A percentile compares a stretch with the other conserved stretches of the same genome.
Evolutionary conservation across 139 green algal genomes (phyloP).

Genomic region (Yamagishiella unicocca): DNA sequence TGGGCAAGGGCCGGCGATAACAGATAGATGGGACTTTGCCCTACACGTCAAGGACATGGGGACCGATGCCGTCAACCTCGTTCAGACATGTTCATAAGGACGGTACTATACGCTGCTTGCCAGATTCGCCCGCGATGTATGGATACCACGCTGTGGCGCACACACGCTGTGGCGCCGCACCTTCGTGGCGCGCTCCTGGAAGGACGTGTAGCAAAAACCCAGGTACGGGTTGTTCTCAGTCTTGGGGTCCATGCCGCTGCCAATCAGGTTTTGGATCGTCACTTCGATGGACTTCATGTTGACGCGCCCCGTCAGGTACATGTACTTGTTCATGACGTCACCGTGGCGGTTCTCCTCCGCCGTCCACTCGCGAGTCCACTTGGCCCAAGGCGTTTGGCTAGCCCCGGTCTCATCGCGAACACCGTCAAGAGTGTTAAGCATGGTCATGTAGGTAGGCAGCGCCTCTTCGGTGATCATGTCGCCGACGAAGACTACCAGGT

Average conservation of each 20-base stretch:
- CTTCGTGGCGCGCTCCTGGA: slow-evolving; percentile 97
- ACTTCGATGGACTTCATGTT: slow-evolving; percentile 80
- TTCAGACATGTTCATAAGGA: no score
- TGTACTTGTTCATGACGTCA: slow-evolving; percentile 98
- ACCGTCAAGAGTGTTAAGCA: slow-evolving; percentile 99
- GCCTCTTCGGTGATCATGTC: slow-evolving; percentile 99
- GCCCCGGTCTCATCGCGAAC: slow-evolving; percentile 94
- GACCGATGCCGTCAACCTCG: no score
- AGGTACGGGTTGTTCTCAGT: slow-evolving; percentile 99
- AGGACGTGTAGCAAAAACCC: slow-evolving; percentile 99
- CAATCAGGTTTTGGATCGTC: slow-evolving; percentile 99
- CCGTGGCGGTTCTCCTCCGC: slow-evolving; percentile 99
- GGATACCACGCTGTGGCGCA: not conserved
- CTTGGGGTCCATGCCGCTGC: slow-evolving; percentile 95
- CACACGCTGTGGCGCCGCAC: slow-evolving; percentile 46
- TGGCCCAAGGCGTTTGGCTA: slow-evolving; percentile 85
- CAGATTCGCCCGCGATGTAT: not conserved
- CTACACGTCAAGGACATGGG: no score
- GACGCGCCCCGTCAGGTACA: slow-evolving; percentile 85
- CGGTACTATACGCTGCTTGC: not conserved
- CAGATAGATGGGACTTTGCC: no score
- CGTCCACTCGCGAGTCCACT: slow-evolving; percentile 91
- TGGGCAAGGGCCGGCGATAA: no score
- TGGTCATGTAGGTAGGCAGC: slow-evolving; percentile 99
- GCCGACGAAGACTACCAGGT: slow-evolving; percentile 93